Conservation (phyloP, 139 green algal species). For the Chlamydomonas urium region DNA sequence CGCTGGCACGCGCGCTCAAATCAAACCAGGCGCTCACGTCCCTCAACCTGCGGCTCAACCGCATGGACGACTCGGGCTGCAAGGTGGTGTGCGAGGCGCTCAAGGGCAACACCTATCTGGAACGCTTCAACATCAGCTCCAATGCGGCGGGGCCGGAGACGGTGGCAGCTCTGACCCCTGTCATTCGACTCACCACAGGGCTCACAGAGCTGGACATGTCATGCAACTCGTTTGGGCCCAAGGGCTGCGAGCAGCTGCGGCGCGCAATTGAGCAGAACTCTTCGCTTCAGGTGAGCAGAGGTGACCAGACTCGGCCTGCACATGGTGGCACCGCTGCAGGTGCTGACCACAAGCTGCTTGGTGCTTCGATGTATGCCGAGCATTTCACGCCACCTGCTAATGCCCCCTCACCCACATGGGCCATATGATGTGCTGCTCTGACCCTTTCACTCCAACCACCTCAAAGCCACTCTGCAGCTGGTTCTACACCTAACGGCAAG, state of each 20-base stretch:
- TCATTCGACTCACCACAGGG: conserved; percentile 45
- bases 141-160: conserved; percentile 47
- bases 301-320: not conserved
- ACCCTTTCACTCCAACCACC: no score
- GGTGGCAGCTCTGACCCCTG: conserved; percentile 31
- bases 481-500: no score
- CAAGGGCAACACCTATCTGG: conserved; percentile 32
- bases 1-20: conserved; percentile 59
- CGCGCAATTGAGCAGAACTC: conserved; percentile 36
- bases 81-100: conserved; percentile 36
- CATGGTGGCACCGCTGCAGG: not conserved
- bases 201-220: conserved; percentile 57
- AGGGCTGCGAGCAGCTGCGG: conserved; percentile 14
- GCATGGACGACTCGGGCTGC: conserved; percentile 69
- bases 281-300: conserved; percentile 16
- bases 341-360: no score
- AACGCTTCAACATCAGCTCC: conserved; percentile 57
- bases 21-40: conserved; percentile 39
- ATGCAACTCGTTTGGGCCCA: conserved; percentile 45
- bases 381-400: no score
- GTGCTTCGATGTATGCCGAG: no score
- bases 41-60: conserved; percentile 67
- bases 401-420: no score
- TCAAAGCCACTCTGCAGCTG: no score
- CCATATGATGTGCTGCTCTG: no score